Conservation (phyloP, 179 eudicot genomes). For the Nepenthes alata region DNA sequence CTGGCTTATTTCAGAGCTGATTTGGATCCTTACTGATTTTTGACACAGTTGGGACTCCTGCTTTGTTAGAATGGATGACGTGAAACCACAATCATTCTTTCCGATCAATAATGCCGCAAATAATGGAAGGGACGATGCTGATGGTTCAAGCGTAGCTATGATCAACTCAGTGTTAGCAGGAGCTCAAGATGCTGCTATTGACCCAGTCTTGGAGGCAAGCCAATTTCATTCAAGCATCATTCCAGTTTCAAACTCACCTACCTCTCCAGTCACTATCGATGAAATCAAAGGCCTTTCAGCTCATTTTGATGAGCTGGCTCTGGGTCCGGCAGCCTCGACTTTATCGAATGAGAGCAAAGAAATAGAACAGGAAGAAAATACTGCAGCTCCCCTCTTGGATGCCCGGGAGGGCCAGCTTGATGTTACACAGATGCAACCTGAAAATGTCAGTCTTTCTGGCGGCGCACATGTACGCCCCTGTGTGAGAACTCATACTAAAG, state of each 20-base stretch:
- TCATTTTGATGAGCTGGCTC: background rate
- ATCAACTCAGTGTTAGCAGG: background rate
- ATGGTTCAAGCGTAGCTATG: too few species aligned
- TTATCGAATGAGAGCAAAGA: background rate
- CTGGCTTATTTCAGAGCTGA: too few species aligned
- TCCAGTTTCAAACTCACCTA: background rate
- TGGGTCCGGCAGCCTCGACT: background rate
- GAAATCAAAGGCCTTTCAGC: background rate
- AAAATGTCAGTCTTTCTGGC: background rate
- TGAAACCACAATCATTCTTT: background rate
- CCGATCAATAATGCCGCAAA: background rate
- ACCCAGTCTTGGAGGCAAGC: background rate
- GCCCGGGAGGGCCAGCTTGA: background rate
- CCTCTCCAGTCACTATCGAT: background rate
- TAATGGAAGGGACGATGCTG: background rate
- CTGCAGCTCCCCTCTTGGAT: background rate
- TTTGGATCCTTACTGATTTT: background rate
- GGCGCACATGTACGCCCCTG: constrained; percentile 2
- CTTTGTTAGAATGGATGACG: background rate
- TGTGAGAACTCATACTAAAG: background rate
- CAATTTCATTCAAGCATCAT: background rate
- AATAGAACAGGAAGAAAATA: background rate
- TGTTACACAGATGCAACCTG: background rate
- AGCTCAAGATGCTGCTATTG: background rate
- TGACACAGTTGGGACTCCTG: background rate